phyloP scores from a whole-genome alignment of 2,329 filamentous ascomycete genomes.

The Fusarium sp. region DNA sequence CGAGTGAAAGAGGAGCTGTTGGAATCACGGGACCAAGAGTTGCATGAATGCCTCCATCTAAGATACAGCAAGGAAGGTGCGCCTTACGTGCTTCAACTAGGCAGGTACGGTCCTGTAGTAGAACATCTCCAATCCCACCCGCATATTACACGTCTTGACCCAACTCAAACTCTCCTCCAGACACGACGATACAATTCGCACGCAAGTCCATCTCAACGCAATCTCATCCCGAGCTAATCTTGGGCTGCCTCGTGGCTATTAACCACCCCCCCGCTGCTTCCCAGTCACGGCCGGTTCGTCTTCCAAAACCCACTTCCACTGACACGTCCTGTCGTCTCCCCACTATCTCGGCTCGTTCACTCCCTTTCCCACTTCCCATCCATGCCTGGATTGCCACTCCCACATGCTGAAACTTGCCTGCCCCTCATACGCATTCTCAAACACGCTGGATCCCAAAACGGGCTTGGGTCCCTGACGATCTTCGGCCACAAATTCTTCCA shows the following conservation, averaged over 20 bases:
- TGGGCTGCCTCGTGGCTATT: slow-evolving; percentile 19
- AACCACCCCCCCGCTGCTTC: slow-evolving; percentile 13
- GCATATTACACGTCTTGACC: background rate
- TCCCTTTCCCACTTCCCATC: slow-evolving; percentile 12
- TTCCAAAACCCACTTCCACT: slow-evolving; percentile 26
- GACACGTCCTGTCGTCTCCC: slow-evolving; percentile 22
- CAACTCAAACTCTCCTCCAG: background rate
- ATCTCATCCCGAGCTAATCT: slow-evolving; percentile 12
- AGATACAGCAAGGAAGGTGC: background rate
- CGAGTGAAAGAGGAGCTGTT: background rate
- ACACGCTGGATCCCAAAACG: slow-evolving; percentile 26
- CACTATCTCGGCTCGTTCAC: slow-evolving; percentile 17
- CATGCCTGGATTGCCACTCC: background rate
- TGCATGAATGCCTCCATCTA: slow-evolving; percentile 17
- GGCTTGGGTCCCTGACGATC: slow-evolving; percentile 42
- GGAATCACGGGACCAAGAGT: slow-evolving; percentile 11
- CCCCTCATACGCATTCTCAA: slow-evolving; percentile 34
- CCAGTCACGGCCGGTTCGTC: slow-evolving; percentile 8
- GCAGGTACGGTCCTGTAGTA: slow-evolving; percentile 1
- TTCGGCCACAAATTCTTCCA: slow-evolving; percentile 28
- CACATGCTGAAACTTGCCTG: slow-evolving; percentile 40
- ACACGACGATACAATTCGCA: slow-evolving; percentile 8
- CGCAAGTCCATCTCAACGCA: slow-evolving; percentile 16
- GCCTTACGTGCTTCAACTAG: background rate
- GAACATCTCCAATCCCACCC: background rate